Base-by-base conservation (phyloP, 225 moss, liverwort and hornwort species). In the Neckera pumila region DNA sequence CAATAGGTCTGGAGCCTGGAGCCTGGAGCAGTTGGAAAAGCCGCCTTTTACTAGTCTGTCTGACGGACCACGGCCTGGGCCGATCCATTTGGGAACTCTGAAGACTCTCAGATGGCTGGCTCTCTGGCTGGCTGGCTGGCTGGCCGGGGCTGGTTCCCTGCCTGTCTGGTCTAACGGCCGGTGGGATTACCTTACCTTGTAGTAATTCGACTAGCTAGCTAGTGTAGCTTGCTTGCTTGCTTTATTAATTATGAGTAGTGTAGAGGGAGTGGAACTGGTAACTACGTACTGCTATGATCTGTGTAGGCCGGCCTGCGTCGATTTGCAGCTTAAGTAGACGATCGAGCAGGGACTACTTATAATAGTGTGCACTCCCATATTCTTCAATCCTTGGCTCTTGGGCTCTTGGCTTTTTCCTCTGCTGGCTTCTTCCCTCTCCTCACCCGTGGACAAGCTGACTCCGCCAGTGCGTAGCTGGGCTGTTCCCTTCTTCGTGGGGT, bases 301-400 rank as follows among this genome's bases (percentile, higher is more conserved):
- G 16, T 78, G 78, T 78, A 87, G 87, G 90, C 92, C 92, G 92
- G 92, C 92, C 90, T 88, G 86, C 79, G 90, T 82, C 79, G 89
- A 90, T 82, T 89, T 88, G 88, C 87, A 89, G 82, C 87, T 90
- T 83, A 77, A 67, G 88, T 30, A 84, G 88, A 49, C 83, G 90
- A 88, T 88, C 70, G 85, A 82, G 88, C 92, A 59, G 79, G 30
- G 83, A 92, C 92, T 92, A 92, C 92, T 88, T 92, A 92, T 92
- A 90, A 88, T 92, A 92, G 88, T 79, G 82, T 72, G 88, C 90
- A 53, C 86, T 83, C 74, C 83, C 90, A 90, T 90, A 88, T 90
- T 90, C 90, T 86, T 88, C 92, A 83, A 88, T 92, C 88, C 86
- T 79, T 86, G 65, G 86, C 88, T 73, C 86, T 86, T 82, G 86